These are phyloP conservation scores for Amaranthus hypochondriacus DNA, from an alignment of 148 eudicot species.

Conservation along the genomic window DNA sequence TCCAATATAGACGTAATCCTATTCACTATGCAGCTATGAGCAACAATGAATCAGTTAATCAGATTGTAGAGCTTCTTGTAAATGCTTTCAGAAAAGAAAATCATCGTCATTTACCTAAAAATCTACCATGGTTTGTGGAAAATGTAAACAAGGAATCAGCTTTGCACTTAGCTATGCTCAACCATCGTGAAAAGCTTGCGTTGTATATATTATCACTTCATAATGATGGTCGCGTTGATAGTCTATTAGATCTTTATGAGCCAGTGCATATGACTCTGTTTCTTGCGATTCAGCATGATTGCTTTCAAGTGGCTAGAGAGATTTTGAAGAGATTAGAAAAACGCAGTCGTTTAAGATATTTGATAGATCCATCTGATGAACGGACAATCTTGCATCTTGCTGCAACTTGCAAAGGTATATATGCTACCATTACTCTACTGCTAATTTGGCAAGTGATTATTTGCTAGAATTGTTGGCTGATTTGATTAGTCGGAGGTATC, in stretches of 20 bases:
- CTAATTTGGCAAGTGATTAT: too few relatives aligned
- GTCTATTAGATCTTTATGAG: neutral
- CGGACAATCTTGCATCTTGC: neutral
- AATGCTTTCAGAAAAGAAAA: too few relatives aligned
- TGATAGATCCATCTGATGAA: neutral
- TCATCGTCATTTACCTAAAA: rapidly evolving
- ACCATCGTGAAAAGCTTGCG: neutral
- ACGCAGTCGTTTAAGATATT: neutral
- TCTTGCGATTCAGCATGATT: neutral
- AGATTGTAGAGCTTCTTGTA: too few relatives aligned
- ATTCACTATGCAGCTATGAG: too few relatives aligned
- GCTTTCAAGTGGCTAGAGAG: neutral
- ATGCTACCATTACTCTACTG: too few relatives aligned
- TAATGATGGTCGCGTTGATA: neutral
- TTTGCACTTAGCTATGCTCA: neutral
- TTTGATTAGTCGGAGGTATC: too few relatives aligned
- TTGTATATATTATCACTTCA: neutral
- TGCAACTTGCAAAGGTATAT: neutral
- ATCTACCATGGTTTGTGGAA: too few relatives aligned
- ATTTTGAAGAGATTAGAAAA: neutral
- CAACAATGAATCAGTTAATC: too few relatives aligned
- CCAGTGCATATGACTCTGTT: neutral
- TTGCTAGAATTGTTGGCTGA: too few relatives aligned
- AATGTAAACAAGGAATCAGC: neutral
- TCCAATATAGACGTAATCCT: too few relatives aligned